phyloP scores from a whole-genome alignment of 257 asterid genomes.

The Perilla frutescens region DNA sequence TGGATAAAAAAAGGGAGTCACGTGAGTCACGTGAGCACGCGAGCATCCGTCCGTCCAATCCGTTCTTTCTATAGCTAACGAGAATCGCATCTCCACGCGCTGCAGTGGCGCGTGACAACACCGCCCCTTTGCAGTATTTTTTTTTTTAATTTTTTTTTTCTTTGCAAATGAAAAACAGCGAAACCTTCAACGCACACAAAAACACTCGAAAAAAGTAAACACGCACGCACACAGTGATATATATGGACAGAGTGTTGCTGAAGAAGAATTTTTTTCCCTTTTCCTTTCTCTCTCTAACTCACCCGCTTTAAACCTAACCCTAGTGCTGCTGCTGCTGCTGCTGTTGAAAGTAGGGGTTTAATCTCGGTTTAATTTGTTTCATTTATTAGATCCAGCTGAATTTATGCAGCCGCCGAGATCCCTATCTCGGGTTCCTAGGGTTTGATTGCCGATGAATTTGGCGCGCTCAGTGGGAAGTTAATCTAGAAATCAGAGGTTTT shows the following conservation, averaged over 20 bases:
- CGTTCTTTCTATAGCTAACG: slow-evolving; percentile 8
- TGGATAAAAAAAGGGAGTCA: slow-evolving; percentile 32
- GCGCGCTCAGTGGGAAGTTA: slow-evolving; percentile 29
- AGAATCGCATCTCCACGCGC: slow-evolving; percentile 37
- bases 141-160: not conserved
- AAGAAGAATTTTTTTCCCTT: slow-evolving; percentile 1
- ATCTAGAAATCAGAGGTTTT: slow-evolving; percentile 33
- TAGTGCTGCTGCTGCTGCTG: slow-evolving; percentile 36
- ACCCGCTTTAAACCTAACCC: slow-evolving; percentile 44
- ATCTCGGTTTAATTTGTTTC: slow-evolving; percentile 31
- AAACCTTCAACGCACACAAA: slow-evolving; percentile 14
- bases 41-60: slow-evolving; percentile 21
- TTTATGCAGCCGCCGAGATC: slow-evolving; percentile 35
- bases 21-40: slow-evolving; percentile 45
- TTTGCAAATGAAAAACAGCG: slow-evolving; percentile 3
- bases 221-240: slow-evolving; percentile 25
- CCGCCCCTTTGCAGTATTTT: not conserved
- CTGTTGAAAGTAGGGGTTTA: slow-evolving; percentile 12
- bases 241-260: slow-evolving; percentile 19
- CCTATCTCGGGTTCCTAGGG: slow-evolving; percentile 31
- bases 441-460: slow-evolving; percentile 42
- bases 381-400: slow-evolving; percentile 36
- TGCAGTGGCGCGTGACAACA: slow-evolving; percentile 33
- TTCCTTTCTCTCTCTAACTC: slow-evolving; percentile 32
- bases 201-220: too few relatives aligned